phyloP scores from a whole-genome alignment of 441 rosid species.

The Populus hybrid region DNA sequence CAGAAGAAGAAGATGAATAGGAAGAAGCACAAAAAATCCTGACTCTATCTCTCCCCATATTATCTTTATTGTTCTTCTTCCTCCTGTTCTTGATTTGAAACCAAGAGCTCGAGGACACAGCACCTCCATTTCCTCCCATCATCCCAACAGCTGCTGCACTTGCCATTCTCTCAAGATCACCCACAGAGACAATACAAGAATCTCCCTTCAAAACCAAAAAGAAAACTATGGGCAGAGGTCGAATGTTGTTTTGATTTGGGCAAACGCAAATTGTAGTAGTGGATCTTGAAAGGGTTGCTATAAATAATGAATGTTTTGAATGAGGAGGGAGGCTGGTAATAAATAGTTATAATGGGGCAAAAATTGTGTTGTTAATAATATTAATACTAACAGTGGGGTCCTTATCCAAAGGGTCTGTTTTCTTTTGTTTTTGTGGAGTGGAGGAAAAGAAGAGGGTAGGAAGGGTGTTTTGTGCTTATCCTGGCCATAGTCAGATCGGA shows the following conservation, averaged over 20 bases:
- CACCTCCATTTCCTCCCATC: constrained; percentile 32
- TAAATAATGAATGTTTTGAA: not conserved
- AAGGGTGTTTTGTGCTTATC: constrained; percentile 10
- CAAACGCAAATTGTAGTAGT: not conserved
- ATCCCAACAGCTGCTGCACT: constrained; percentile 30
- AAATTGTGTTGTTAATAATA: too few relatives aligned
- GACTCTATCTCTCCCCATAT: constrained; percentile 21
- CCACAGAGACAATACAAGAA: not conserved
- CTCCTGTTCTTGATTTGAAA: constrained; percentile 25
- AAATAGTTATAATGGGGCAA: too few relatives aligned
- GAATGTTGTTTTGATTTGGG: not conserved
- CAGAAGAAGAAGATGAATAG: constrained; percentile 24
- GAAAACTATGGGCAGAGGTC: not conserved
- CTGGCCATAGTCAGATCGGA: not conserved
- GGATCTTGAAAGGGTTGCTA: not conserved
- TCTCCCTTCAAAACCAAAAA: too few relatives aligned
- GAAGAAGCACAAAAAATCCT: constrained; percentile 34
- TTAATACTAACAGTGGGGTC: not conserved
- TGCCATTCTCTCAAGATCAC: constrained; percentile 6
- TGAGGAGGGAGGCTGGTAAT: not conserved
- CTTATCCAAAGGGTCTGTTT: constrained; percentile 15
- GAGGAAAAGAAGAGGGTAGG: not conserved
- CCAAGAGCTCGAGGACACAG: constrained; percentile 29
- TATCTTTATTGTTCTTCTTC: constrained; percentile 22
- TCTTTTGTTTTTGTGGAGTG: not conserved